Conservation (phyloP, 176 grass and related monocot species). For the Aegilops longissima region DNA sequence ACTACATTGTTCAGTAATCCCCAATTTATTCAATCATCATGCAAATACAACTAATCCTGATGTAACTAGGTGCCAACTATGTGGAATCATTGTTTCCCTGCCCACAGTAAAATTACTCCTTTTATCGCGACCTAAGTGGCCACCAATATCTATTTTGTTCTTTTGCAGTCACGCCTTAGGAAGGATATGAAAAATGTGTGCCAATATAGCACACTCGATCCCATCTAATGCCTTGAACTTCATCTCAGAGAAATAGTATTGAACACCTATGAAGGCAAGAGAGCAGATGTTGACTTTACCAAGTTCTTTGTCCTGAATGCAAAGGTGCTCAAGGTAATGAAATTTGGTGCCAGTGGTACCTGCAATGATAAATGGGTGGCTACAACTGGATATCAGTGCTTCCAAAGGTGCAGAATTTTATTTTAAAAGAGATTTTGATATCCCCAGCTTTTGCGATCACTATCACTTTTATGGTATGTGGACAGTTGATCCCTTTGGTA, state of each 20-base stretch:
- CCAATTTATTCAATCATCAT: not conserved
- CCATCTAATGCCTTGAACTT: conserved; percentile 15
- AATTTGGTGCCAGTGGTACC: not conserved
- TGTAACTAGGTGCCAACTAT: not conserved
- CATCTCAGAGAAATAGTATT: conserved; percentile 7
- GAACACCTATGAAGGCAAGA: not conserved
- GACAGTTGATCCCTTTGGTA: not conserved
- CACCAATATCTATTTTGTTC: not conserved
- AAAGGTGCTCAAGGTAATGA: conserved; percentile 1
- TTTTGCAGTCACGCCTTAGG: not conserved
- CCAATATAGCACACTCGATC: not conserved
- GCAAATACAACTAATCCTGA: not conserved
- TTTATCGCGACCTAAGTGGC: too few species aligned
- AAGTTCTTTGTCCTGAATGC: conserved; percentile 37
- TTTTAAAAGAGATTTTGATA: not conserved
- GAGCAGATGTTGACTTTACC: conserved; percentile 11
- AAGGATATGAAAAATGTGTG: not conserved
- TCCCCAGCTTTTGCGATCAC: not conserved
- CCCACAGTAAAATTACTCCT: too few species aligned
- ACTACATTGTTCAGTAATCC: not conserved
- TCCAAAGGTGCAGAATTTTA: not conserved
- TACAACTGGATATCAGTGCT: not conserved
- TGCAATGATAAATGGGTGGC: not conserved
- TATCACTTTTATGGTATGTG: not conserved
- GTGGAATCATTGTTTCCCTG: not conserved